Evolutionary conservation across 2,329 filamentous ascomycete genomes (phyloP).

Genomic region (Dryadomyces quercus-mongolicae): DNA sequence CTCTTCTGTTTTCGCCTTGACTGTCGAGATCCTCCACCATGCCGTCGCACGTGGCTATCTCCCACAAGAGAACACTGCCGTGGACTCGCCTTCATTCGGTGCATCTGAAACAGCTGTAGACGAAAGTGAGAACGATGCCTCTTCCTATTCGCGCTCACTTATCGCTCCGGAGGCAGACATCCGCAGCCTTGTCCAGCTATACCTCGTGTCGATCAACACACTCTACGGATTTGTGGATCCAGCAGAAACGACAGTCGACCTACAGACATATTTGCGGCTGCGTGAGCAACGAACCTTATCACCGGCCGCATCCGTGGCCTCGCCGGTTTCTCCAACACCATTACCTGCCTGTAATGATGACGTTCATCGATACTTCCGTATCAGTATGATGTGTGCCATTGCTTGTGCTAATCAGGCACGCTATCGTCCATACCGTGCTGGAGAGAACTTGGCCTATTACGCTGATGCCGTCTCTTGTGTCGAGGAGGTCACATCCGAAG

Average conservation of each 20-base stretch:
- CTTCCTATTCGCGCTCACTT: not conserved
- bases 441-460: constrained; percentile 9
- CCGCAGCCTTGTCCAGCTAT: constrained; percentile 15
- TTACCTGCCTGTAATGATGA: constrained; percentile 12
- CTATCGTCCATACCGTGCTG: constrained; percentile 13
- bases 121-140: not conserved
- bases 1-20: constrained; percentile 9
- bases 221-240: constrained; percentile 18
- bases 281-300: not conserved
- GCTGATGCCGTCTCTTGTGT: constrained; percentile 8
- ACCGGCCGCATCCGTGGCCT: not conserved
- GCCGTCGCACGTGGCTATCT: constrained; percentile 4
- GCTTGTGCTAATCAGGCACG: constrained; percentile 17
- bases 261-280: constrained; percentile 13
- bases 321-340: not conserved
- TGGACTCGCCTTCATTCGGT: not conserved
- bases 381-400: constrained; percentile 21
- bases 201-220: constrained; percentile 17
- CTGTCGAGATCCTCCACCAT: constrained; percentile 11
- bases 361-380: constrained; percentile 19
- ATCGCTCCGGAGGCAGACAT: constrained; percentile 5
- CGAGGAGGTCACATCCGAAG: constrained; percentile 11
- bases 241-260: constrained; percentile 13
- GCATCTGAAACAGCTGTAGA: not conserved
- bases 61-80: not conserved